These are phyloP conservation scores for Paspalum notatum DNA, from an alignment of 176 grass and related monocot species.

Conservation along the genomic window DNA sequence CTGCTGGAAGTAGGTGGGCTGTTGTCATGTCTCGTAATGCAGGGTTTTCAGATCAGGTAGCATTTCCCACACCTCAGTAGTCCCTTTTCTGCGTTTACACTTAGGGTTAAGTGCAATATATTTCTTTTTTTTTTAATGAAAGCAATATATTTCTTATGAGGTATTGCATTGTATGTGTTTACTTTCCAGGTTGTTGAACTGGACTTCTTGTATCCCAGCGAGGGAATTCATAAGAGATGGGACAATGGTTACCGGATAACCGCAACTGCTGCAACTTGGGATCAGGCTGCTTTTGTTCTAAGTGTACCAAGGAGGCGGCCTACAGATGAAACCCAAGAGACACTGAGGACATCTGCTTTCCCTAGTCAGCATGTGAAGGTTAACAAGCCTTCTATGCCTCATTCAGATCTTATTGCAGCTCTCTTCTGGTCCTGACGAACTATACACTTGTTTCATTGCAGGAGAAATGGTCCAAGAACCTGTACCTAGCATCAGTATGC, in stretches of 20 bases:
- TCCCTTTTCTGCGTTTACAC: constrained; percentile 14
- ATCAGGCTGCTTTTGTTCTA: constrained; percentile 91
- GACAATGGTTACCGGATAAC: constrained; percentile 92
- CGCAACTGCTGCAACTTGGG: constrained; percentile 80
- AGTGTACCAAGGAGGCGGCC: constrained; percentile 85
- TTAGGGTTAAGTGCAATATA: constrained; percentile 8
- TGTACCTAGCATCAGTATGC: constrained; percentile 93
- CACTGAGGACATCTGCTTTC: constrained; percentile 91
- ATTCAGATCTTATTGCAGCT: constrained; percentile 11
- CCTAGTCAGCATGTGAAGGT: constrained; percentile 98
- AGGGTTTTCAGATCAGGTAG: constrained; percentile 92
- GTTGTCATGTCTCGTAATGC: constrained; percentile 97
- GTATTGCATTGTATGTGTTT: background rate
- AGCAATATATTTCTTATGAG: background rate
- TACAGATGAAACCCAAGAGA: constrained; percentile 90
- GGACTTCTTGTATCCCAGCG: constrained; percentile 97
- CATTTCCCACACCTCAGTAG: constrained; percentile 3
- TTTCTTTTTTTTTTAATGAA: too few species aligned
- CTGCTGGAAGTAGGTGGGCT: constrained; percentile 93
- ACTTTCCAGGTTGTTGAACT: constrained; percentile 88
- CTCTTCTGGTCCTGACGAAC: constrained; percentile 20
- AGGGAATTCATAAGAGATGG: constrained; percentile 98
- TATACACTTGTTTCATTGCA: constrained; percentile 50
- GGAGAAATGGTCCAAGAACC: constrained; percentile 96
- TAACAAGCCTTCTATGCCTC: constrained; percentile 5